Evolutionary conservation across 768 basidiomycete genomes (phyloP).

Genomic region (Cystofilobasidium capitatum): DNA sequence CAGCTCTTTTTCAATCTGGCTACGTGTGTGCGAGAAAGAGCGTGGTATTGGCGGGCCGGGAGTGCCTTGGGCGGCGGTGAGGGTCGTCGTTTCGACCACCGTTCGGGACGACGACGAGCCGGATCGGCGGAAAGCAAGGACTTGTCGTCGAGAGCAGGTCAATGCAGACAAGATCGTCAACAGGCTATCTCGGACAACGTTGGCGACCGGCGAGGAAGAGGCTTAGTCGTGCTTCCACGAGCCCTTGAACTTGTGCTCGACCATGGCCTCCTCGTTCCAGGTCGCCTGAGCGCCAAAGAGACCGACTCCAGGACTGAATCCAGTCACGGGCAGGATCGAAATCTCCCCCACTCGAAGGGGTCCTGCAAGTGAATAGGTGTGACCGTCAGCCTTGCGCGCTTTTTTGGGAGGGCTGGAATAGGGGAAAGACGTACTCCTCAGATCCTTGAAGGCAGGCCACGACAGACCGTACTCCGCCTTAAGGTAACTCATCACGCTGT

Average conservation of each 20-base stretch:
- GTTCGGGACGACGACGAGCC: no score
- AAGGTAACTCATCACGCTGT: conserved; percentile 41
- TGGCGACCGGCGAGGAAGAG: no score
- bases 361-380: not conserved
- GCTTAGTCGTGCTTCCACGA: conserved; percentile 9
- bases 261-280: conserved; percentile 34
- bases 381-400: not conserved
- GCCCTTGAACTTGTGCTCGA: conserved; percentile 27
- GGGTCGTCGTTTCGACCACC: no score
- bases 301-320: conserved; percentile 38
- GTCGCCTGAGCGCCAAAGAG: conserved; percentile 32
- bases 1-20: no score
- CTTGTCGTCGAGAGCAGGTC: no score
- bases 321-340: conserved; percentile 40
- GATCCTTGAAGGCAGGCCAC: conserved; percentile 39
- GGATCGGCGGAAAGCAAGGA: no score
- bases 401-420: no score
- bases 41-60: no score
- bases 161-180: no score
- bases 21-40: no score
- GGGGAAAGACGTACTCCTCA: conserved; percentile 27
- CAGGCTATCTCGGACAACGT: no score
- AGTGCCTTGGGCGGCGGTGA: no score
- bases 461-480: conserved; percentile 36
- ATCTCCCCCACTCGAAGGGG: conserved; percentile 40